Base-by-base conservation (phyloP, 2,329 filamentous ascomycete species). In the Rachicladosporium sp. region DNA sequence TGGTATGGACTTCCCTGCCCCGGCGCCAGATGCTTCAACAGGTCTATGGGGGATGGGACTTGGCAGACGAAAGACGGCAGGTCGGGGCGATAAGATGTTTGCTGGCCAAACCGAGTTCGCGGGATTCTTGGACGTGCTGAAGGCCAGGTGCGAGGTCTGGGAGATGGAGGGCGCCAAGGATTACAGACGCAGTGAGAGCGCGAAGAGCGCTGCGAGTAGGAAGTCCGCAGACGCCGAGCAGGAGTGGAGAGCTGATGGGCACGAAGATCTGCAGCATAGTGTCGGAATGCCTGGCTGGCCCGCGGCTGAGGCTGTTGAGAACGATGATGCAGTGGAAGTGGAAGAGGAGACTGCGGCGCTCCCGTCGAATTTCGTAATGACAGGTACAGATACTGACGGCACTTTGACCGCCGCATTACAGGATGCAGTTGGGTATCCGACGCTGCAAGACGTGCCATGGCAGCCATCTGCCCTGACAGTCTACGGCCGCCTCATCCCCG, bases 61-160 rank as follows among this genome's bases (percentile, higher is more conserved):
- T 7, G 23, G 23, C 23, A 27, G 23, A 27, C 23, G 23, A 6
- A 27, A 27, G 23, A 27, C 3, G 4, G 23, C 23, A 6, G 4
- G 23, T 27, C 48, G 55, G 21, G 64, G 57, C 41, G 67, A 73
- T 5, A 70, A 44, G 72, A 56, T 78, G 31, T 76, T 71, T 50
- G 71, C 73, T 1, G 65, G 72, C 30, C 72, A 73, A 34, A 81
- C 80, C 40, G 83, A 89, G 52, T 89, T 88, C 64, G 74, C 79
- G 2, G 70, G 71, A 2, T 89, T 91, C 46, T 63, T 89, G 7
- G 79, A 87, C 33, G 77, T 89, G 0, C 57, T 89, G 29, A 82
- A 81, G 54, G 79, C 81, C 7, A 69, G 83, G 40, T 89, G 84
- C 54, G 82, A 89, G 51, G 78, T 88, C 36, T 88, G 82, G 81